phyloP scores from a whole-genome alignment of 2,329 filamentous ascomycete species.

The Lasiodiplodia theobromae region DNA sequence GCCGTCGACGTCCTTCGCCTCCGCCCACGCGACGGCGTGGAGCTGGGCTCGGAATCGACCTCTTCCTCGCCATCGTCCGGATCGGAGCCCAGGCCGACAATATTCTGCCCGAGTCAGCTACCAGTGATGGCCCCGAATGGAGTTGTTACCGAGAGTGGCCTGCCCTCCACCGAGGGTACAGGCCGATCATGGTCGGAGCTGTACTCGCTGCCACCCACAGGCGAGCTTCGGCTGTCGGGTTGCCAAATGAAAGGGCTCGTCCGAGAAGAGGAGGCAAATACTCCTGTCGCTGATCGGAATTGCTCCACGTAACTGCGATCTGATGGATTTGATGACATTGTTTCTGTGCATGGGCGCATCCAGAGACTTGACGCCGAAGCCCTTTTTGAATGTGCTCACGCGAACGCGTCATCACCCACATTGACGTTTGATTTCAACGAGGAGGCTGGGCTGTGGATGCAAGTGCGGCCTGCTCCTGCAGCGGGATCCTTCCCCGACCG shows the following conservation, averaged over 20 bases:
- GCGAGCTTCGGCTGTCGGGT: conserved; percentile 1
- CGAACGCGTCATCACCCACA: background rate
- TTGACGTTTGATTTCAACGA: background rate
- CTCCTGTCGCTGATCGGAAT: background rate
- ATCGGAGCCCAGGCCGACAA: background rate
- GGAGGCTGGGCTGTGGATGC: background rate
- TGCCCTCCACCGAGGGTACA: background rate
- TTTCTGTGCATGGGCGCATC: background rate
- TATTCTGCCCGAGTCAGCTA: background rate
- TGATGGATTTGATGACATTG: background rate
- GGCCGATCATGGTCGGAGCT: background rate
- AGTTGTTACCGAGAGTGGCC: background rate
- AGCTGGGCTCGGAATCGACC: background rate
- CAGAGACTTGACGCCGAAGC: background rate
- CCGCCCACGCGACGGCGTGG: background rate
- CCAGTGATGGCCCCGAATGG: background rate
- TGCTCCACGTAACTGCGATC: background rate
- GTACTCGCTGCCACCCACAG: background rate
- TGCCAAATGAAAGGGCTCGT: background rate
- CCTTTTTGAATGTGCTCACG: background rate
- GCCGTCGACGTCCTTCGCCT: background rate
- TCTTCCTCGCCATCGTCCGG: background rate
- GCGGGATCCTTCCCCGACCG: background rate
- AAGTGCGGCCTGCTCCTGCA: background rate
- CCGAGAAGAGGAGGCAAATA: background rate